Conservation (phyloP, 345 rosid genomes). For the Corchorus capsularis region DNA sequence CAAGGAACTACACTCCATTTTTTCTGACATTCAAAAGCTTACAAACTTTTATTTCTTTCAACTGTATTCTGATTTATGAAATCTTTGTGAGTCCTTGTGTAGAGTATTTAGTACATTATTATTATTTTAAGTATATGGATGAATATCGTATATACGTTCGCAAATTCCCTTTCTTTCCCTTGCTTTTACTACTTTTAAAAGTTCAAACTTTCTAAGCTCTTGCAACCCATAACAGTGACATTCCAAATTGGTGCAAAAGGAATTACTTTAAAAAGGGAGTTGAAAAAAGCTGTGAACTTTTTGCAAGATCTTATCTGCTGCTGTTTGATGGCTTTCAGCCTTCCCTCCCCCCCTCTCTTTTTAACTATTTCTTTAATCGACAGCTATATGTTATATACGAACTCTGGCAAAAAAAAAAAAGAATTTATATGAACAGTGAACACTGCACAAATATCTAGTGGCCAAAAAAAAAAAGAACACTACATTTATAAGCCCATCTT, state of each 20-base stretch:
- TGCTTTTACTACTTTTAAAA: background rate
- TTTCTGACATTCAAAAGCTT: constrained; percentile 27
- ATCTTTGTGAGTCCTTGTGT: background rate
- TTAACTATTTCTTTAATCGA: too few species aligned
- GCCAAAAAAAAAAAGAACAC: too few species aligned
- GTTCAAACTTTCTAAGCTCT: background rate
- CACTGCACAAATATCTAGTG: too few species aligned
- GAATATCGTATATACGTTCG: background rate
- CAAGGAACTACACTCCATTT: constrained; percentile 29
- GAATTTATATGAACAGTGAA: too few species aligned
- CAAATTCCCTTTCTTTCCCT: background rate
- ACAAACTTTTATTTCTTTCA: background rate
- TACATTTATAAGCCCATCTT: too few species aligned
- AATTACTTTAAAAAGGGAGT: background rate
- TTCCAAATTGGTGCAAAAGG: constrained; percentile 16
- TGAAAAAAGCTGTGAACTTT: constrained; percentile 15
- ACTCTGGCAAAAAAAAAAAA: too few species aligned
- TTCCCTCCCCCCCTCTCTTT: background rate
- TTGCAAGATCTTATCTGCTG: constrained; percentile 6
- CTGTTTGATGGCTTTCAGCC: constrained; percentile 2
- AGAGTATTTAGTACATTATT: too few species aligned
- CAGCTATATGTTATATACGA: too few species aligned
- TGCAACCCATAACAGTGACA: background rate
- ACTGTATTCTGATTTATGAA: constrained; percentile 11
- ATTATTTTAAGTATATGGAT: too few species aligned